Percentiles rank a stretch among this genome's conserved stretches.
phyloP scores from a whole-genome alignment of 495 filamentous ascomycete species.

The Neurospora sp. region DNA sequence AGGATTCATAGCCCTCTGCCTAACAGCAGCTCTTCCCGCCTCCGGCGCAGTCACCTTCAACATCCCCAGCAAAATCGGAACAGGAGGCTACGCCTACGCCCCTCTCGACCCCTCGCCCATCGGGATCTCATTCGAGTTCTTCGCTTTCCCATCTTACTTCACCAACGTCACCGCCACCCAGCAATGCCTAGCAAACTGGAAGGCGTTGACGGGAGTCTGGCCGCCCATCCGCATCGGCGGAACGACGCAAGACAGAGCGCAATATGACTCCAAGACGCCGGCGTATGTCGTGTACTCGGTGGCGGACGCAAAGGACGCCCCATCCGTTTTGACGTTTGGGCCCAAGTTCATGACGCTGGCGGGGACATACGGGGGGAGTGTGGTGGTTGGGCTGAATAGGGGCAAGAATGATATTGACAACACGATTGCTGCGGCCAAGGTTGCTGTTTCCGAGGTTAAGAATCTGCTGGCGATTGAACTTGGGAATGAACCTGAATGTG shows the following conservation, averaged over 20 bases:
- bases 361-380: conserved; percentile 38
- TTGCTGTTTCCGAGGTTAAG: conserved; percentile 32
- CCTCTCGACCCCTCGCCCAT: conserved; percentile 39
- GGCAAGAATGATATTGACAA: conserved; percentile 46
- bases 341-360: conserved; percentile 46
- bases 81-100: conserved; percentile 21
- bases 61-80: conserved; percentile 21
- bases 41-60: conserved; percentile 22
- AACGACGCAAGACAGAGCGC: conserved; percentile 50
- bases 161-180: conserved; percentile 43
- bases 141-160: conserved; percentile 50
- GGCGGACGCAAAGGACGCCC: conserved; percentile 41
- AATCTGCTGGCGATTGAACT: conserved; percentile 51
- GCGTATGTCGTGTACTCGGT: conserved; percentile 48
- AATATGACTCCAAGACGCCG: conserved; percentile 39
- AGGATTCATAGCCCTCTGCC: background rate
- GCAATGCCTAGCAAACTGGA: conserved; percentile 46
- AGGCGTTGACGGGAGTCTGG: conserved; percentile 42
- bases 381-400: conserved; percentile 48
- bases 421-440: conserved; percentile 44
- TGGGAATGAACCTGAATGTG: conserved; percentile 54
- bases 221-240: conserved; percentile 51
- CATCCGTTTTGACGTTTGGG: conserved; percentile 45
- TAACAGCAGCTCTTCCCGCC: conserved; percentile 7
- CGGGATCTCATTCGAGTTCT: conserved; percentile 52